Conservation (phyloP, 2,329 filamentous ascomycete species). For the Xylaria sp. region DNA sequence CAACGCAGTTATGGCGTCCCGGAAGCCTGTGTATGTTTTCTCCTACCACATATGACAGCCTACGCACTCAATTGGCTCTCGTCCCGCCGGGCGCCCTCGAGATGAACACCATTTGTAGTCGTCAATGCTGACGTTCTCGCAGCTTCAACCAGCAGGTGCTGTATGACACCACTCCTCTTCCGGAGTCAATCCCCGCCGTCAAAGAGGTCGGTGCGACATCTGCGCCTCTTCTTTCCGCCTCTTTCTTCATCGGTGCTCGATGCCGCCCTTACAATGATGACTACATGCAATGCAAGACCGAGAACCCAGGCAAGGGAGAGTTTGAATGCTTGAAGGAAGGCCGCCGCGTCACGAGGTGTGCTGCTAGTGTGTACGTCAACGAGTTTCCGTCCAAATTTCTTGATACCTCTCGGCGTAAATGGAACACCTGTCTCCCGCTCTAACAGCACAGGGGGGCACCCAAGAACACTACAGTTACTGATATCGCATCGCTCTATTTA, state of each 20-base stretch:
- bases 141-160: slow-evolving; percentile 96
- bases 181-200: slow-evolving; percentile 88
- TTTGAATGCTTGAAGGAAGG: slow-evolving; percentile 96
- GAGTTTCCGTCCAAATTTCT: background rate
- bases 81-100: background rate
- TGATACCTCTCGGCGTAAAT: background rate
- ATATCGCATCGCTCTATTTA: slow-evolving; percentile 45
- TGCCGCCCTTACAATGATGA: slow-evolving; percentile 98
- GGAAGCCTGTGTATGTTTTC: slow-evolving; percentile 61
- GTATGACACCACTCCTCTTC: slow-evolving; percentile 94
- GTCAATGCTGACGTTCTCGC: slow-evolving; percentile 30
- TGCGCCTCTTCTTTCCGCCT: slow-evolving; percentile 86
- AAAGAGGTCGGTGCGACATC: slow-evolving; percentile 92
- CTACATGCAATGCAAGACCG: slow-evolving; percentile 99
- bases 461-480: slow-evolving; percentile 1
- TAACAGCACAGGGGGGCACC: background rate
- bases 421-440: background rate
- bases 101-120: background rate
- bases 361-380: slow-evolving; percentile 86
- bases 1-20: slow-evolving; percentile 61
- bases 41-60: background rate
- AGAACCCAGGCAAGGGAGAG: slow-evolving; percentile 89
- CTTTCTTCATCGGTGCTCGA: slow-evolving; percentile 95
- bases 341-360: slow-evolving; percentile 93
- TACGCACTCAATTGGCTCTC: slow-evolving; percentile 26